A percentile compares a stretch with the other conserved stretches of the same genome.
These are phyloP conservation scores for Rhodotorula sp. DNA, from an alignment of 1,284 basidiomycete species.

Conservation along the genomic window DNA sequence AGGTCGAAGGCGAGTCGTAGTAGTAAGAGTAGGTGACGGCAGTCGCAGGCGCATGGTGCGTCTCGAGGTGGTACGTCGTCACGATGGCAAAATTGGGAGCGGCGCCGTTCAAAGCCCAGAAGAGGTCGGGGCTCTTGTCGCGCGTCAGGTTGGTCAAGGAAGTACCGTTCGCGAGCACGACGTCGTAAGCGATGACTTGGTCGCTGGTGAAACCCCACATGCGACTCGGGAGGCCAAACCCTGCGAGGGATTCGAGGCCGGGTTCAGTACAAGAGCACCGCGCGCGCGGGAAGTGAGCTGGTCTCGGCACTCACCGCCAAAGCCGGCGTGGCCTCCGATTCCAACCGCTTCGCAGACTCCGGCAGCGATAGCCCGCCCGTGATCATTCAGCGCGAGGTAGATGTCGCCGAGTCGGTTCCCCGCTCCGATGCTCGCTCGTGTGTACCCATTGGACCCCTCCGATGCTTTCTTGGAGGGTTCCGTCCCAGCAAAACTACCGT, in stretches of 20 bases:
- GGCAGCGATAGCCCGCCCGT: constrained; percentile 47
- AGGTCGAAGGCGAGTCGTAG: constrained; percentile 8
- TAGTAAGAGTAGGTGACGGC: constrained; percentile 31
- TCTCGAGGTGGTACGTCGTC: constrained; percentile 42
- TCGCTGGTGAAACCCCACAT: constrained; percentile 49
- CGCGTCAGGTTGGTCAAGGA: constrained; percentile 41
- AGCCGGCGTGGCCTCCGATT: constrained; percentile 47
- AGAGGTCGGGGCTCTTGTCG: constrained; percentile 33
- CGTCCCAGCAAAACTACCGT: too few species aligned
- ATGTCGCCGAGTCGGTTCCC: constrained; percentile 50
- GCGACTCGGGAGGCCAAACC: constrained; percentile 41
- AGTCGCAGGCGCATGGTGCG: constrained; percentile 19
- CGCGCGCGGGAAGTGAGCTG: not conserved
- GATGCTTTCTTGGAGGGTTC: too few species aligned
- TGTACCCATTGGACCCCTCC: too few species aligned
- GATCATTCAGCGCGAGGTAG: constrained; percentile 45
- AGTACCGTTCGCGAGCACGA: constrained; percentile 49
- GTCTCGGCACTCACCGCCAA: constrained; percentile 34
- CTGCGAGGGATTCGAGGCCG: too few species aligned
- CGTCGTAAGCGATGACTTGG: constrained; percentile 46
- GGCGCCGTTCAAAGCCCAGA: constrained; percentile 48
- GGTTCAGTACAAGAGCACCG: not conserved
- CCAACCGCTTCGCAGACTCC: constrained; percentile 50
- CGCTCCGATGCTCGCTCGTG: constrained; percentile 45
- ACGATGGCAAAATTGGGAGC: constrained; percentile 49